Evolutionary conservation across 495 filamentous ascomycete species (phyloP), one percentile per base, ranked within the genome.

Genomic region (Podospora didyma): DNA sequence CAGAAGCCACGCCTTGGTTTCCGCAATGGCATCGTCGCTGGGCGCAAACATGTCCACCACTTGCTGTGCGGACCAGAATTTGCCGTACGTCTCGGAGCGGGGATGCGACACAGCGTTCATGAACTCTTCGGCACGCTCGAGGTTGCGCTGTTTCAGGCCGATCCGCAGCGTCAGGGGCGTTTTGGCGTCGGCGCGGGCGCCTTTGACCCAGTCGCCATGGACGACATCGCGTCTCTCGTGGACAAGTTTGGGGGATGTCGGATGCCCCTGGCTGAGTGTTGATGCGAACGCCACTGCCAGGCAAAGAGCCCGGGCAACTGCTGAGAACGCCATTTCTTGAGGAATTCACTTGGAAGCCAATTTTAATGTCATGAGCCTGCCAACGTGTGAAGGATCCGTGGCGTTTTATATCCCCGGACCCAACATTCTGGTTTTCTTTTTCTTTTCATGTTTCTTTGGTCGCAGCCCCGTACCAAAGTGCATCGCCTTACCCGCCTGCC

Each of bases 1-100:
- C 17, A 68, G 56, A 45, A 86, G 68, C 80, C 82, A 84, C 26
- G 24, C 24, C 44, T 58, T 44, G 9, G 57, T 60, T 19, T 60
- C 57, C 51, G 46, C 35, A 46, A 63, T 49, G 34, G 47, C 34
- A 7, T 60, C 60, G n/a, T 46, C 24, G 48, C 23, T 34, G 3
- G 58, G 53, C 23, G 56, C 53, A 47, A 67, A 67, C 22, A 56
- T 35, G 16, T 55, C 51, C 22, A 51, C 56, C 10, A 67, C 60
- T 26, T 63, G 26, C 46, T 63, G 19, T 1, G 63, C 24, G 3
- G 66, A 50, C 57, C 59, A 66, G 48, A 60, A 50, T 48, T 59
- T 57, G 49, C 62, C 68, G 53, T 60, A 70, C 22, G 62, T 63
- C 1, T 60, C 44, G 41, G 68, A 69, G 37, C 34, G 31, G 1